Evolutionary conservation across 345 rosid genomes (phyloP).

Genomic region (Diplotaxis tenuifolia): DNA sequence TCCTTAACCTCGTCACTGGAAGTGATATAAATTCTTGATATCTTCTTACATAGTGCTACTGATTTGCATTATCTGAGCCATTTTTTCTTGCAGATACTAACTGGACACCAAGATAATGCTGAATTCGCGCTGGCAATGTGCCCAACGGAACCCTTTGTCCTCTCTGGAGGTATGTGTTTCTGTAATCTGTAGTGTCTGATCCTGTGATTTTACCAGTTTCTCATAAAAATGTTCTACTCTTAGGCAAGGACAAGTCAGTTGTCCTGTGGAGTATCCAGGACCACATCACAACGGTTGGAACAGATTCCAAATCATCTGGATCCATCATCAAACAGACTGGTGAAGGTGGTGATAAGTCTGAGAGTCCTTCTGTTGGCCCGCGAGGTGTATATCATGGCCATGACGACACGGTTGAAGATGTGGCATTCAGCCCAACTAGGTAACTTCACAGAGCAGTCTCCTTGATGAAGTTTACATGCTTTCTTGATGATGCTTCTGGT

Average conservation of each 20-base stretch:
- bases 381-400: slow-evolving; percentile 92
- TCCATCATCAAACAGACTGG: slow-evolving; percentile 71
- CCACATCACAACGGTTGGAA: slow-evolving; percentile 68
- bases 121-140: slow-evolving; percentile 99
- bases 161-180: slow-evolving; percentile 86
- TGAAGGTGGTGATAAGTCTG: slow-evolving; percentile 68
- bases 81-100: slow-evolving; percentile 66
- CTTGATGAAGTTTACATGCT: slow-evolving; percentile 48
- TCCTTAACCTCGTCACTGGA: not conserved
- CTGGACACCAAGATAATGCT: slow-evolving; percentile 99
- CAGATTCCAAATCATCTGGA: slow-evolving; percentile 72
- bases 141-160: slow-evolving; percentile 93
- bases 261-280: slow-evolving; percentile 98
- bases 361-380: slow-evolving; percentile 82
- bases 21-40: not conserved
- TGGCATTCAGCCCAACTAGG: slow-evolving; percentile 94
- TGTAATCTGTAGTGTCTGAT: not conserved
- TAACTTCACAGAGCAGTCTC: slow-evolving; percentile 36
- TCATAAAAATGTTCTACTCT: slow-evolving; percentile 33
- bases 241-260: slow-evolving; percentile 96
- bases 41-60: slow-evolving; percentile 1
- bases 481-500: slow-evolving; percentile 32
- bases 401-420: slow-evolving; percentile 98
- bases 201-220: slow-evolving; percentile 15
- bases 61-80: slow-evolving; percentile 16